phyloP scores from a whole-genome alignment of 2,329 filamentous ascomycete species.

The Paraconiothyrium sp. region DNA sequence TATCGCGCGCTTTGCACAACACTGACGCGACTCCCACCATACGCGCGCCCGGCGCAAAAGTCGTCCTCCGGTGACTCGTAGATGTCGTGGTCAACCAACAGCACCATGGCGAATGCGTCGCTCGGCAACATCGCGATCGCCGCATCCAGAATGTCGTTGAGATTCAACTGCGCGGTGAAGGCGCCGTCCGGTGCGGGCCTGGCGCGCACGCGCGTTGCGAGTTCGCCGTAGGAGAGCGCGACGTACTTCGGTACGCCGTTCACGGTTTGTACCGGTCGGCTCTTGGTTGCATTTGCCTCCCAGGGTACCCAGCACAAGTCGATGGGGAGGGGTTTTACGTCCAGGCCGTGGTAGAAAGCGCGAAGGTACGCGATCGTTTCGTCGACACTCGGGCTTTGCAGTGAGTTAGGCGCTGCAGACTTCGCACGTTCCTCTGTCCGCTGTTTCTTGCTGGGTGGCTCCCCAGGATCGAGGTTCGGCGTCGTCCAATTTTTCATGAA shows the following conservation, averaged over 20 bases:
- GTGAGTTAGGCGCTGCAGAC: neutral
- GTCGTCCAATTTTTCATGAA: constrained; percentile 58
- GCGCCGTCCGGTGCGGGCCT: constrained; percentile 59
- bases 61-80: constrained; percentile 73
- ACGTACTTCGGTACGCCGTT: constrained; percentile 48
- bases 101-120: constrained; percentile 67
- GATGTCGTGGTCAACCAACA: constrained; percentile 70
- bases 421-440: neutral
- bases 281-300: constrained; percentile 39
- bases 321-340: constrained; percentile 56
- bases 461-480: constrained; percentile 27
- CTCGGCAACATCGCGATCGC: constrained; percentile 62
- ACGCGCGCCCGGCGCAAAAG: constrained; percentile 73
- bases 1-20: constrained; percentile 72
- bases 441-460: neutral
- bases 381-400: constrained; percentile 26
- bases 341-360: constrained; percentile 65
- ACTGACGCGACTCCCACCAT: constrained; percentile 69
- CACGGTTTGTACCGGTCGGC: constrained; percentile 8
- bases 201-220: constrained; percentile 61
- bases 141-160: constrained; percentile 69
- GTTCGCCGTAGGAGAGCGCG: constrained; percentile 54
- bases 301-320: constrained; percentile 61
- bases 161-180: constrained; percentile 64
- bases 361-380: constrained; percentile 55